These are phyloP conservation scores for Epichloe hybrida DNA, from an alignment of 2,329 filamentous ascomycete genomes.

Conservation along the genomic window DNA sequence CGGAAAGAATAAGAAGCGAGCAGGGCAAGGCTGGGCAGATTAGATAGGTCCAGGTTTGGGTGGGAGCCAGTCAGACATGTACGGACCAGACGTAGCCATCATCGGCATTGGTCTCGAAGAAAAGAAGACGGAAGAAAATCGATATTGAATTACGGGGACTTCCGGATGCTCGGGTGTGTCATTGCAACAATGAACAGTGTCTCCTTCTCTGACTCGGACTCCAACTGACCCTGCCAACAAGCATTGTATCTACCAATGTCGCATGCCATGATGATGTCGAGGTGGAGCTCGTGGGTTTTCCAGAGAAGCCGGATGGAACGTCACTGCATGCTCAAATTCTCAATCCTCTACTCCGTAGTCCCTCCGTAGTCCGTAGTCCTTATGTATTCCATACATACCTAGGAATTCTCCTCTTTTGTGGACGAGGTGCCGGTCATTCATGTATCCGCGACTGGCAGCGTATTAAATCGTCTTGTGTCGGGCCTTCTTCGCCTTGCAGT, in stretches of 20 bases:
- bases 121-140: not conserved
- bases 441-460: too few species aligned
- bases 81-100: not conserved
- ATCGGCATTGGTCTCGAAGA: not conserved
- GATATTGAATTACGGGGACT: too few species aligned
- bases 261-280: conserved; percentile 1
- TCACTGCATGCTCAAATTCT: conserved; percentile 9
- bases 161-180: too few species aligned
- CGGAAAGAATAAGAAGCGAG: not conserved
- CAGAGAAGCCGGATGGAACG: conserved; percentile 11
- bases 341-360: not conserved
- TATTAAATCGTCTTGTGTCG: too few species aligned
- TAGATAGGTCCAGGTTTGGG: not conserved
- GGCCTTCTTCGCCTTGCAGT: too few species aligned
- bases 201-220: too few species aligned
- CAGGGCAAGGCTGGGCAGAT: not conserved
- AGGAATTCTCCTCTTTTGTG: too few species aligned
- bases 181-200: not conserved
- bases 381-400: too few species aligned
- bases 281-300: not conserved
- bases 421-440: too few species aligned
- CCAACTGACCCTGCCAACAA: too few species aligned
- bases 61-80: not conserved
- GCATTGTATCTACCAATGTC: too few species aligned
- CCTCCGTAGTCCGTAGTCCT: not conserved